Conservation (phyloP, 2,329 filamentous ascomycete genomes). For the Arachnomyces sp. region DNA sequence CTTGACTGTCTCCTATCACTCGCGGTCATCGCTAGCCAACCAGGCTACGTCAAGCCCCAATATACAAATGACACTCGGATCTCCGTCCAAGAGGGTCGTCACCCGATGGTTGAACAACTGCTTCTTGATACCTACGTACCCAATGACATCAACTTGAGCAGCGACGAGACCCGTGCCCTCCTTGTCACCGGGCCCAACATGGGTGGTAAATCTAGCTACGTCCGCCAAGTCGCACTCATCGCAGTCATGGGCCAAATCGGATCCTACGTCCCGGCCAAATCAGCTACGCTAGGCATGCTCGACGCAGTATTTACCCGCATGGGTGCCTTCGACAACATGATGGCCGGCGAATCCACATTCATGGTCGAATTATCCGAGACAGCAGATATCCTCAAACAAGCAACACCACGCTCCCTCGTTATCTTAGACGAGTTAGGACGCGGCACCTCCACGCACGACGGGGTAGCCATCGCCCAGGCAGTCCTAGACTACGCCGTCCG, state of each 20-base stretch:
- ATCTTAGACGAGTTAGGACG: conserved; percentile 92
- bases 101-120: conserved; percentile 92
- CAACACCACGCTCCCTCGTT: conserved; percentile 74
- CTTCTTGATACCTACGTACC: conserved; percentile 83
- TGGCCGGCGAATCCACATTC: conserved; percentile 90
- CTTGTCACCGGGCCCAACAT: conserved; percentile 97
- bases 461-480: conserved; percentile 88
- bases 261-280: conserved; percentile 78
- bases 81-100: conserved; percentile 65
- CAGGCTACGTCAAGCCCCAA: conserved; percentile 77
- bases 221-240: conserved; percentile 84
- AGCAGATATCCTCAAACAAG: conserved; percentile 79
- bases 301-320: conserved; percentile 94
- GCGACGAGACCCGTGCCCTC: conserved; percentile 61
- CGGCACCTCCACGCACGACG: conserved; percentile 91
- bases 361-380: conserved; percentile 98
- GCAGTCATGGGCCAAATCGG: conserved; percentile 92
- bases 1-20: conserved; percentile 87
- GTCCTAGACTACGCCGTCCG: conserved; percentile 79
- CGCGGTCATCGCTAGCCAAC: conserved; percentile 72
- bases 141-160: conserved; percentile 70
- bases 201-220: conserved; percentile 97
- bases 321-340: conserved; percentile 92
- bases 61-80: conserved; percentile 61
- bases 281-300: conserved; percentile 67